Conservation (phyloP, 257 asterid species). For the Solanum microdontum region DNA sequence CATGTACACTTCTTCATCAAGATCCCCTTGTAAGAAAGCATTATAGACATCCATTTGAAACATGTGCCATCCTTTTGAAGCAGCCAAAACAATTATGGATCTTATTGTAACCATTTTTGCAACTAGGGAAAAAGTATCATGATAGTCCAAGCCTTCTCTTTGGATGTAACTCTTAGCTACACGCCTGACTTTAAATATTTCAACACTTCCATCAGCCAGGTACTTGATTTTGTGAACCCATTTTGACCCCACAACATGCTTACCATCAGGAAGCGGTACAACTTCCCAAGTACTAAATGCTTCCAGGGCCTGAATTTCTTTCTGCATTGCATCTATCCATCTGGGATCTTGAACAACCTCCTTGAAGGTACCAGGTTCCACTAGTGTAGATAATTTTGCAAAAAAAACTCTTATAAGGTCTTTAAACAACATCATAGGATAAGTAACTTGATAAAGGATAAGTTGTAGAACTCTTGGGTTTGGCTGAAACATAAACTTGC, state of each 20-base stretch:
- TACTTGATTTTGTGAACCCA: background rate
- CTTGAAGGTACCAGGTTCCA: background rate
- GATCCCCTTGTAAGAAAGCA: background rate
- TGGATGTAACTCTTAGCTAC: background rate
- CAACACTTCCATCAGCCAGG: background rate
- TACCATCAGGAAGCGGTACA: background rate
- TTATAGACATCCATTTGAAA: background rate
- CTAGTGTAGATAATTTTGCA: background rate
- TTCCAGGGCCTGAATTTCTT: background rate
- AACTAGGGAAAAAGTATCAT: background rate
- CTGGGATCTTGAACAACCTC: background rate
- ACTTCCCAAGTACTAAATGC: background rate
- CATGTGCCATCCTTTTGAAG: background rate
- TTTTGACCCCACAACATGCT: background rate
- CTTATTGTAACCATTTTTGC: background rate
- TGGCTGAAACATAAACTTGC: background rate
- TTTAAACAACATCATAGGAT: background rate
- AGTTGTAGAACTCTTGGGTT: background rate
- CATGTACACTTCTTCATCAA: background rate
- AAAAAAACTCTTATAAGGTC: background rate
- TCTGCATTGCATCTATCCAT: background rate
- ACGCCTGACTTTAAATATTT: background rate
- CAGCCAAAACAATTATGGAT: background rate
- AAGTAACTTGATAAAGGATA: background rate
- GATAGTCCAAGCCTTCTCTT: background rate